phyloP scores from a whole-genome alignment of 2,329 filamentous ascomycete species.

The Parafenestella ontariensis region DNA sequence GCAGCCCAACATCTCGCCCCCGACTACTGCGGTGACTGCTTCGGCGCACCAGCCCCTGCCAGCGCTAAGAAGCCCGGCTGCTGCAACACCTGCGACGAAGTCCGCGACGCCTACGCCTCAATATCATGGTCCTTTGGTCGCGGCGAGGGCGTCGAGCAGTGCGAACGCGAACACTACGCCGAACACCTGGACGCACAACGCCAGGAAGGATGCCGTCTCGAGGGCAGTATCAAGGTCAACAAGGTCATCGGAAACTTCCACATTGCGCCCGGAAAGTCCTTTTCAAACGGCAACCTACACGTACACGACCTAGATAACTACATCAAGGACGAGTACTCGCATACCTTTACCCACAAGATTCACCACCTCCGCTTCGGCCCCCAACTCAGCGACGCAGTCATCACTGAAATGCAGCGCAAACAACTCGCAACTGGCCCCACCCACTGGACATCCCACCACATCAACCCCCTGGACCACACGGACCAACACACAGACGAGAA shows the following conservation, averaged over 20 bases:
- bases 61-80: conserved; percentile 82
- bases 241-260: conserved; percentile 99
- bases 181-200: conserved; percentile 88
- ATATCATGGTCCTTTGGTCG: conserved; percentile 93
- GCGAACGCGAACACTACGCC: conserved; percentile 89
- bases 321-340: conserved; percentile 72
- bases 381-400: conserved; percentile 77
- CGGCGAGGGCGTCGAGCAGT: conserved; percentile 93
- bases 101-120: conserved; percentile 89
- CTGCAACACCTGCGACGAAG: conserved; percentile 97
- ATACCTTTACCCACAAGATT: conserved; percentile 89
- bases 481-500: conserved; percentile 79
- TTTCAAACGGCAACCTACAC: conserved; percentile 96
- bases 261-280: conserved; percentile 92
- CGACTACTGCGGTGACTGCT: conserved; percentile 91
- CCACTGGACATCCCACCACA: conserved; percentile 85
- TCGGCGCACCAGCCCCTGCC: conserved; percentile 77
- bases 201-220: conserved; percentile 91
- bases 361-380: conserved; percentile 93
- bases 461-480: conserved; percentile 87
- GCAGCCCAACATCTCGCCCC: conserved; percentile 83
- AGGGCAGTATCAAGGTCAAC: conserved; percentile 91
- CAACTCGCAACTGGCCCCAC: conserved; percentile 65
- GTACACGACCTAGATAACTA: conserved; percentile 98
- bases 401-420: conserved; percentile 48